A percentile compares a stretch with the other conserved stretches of the same genome.
phyloP scores from a whole-genome alignment of 1,284 basidiomycete species.

The Polyporus tsugae region DNA sequence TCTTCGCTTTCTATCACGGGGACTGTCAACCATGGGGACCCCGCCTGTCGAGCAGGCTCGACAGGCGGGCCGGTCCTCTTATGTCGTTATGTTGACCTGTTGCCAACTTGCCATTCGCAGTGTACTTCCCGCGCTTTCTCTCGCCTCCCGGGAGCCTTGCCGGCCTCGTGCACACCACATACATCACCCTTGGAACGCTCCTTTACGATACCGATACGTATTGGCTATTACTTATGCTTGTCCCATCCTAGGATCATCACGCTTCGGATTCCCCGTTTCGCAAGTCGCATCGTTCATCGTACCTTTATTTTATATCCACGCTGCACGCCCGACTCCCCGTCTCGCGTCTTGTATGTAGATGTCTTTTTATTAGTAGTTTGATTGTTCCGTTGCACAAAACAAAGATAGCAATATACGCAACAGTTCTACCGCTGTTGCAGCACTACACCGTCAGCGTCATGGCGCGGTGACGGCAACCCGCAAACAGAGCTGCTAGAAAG shows the following conservation, averaged over 20 bases:
- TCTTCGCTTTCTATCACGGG: background rate
- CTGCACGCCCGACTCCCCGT: slow-evolving; percentile 1
- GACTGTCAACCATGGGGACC: slow-evolving; percentile 5
- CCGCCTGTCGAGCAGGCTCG: slow-evolving; percentile 16
- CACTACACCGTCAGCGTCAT: too few species aligned
- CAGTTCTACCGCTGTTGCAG: too few species aligned
- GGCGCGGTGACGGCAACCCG: too few species aligned
- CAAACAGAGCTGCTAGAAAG: slow-evolving; percentile 55
- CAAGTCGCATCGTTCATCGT: background rate
- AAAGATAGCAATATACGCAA: slow-evolving; percentile 1
- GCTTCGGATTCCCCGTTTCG: background rate
- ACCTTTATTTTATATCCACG: background rate
- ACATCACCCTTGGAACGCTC: slow-evolving; percentile 9
- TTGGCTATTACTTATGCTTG: slow-evolving; percentile 7
- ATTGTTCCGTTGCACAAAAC: slow-evolving; percentile 9
- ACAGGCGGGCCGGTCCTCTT: slow-evolving; percentile 9
- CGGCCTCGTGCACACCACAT: background rate
- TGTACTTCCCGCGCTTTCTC: background rate
- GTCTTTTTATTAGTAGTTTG: slow-evolving; percentile 18
- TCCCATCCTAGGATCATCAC: slow-evolving; percentile 1
- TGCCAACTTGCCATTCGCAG: background rate
- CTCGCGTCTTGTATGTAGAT: slow-evolving; percentile 5
- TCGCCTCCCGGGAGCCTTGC: background rate
- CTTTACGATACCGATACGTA: slow-evolving; percentile 19
- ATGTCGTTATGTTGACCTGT: background rate